Evolutionary conservation across 2,329 filamentous ascomycete species (phyloP).

Genomic region (Passalora sequoiae): DNA sequence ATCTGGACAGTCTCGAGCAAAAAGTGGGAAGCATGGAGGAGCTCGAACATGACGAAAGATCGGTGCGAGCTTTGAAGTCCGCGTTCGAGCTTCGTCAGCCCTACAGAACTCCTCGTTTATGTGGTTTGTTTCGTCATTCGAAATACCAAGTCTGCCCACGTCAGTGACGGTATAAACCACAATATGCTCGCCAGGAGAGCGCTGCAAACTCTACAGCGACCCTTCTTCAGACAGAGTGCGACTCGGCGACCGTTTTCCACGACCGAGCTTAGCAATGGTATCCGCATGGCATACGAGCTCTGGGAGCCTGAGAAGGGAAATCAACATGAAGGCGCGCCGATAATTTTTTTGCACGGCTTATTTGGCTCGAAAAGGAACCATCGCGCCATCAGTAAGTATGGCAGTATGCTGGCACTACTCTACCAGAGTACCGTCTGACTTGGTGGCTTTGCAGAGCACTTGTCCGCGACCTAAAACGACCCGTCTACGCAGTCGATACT

Average conservation of each 20-base stretch:
- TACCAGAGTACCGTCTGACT: too few relatives aligned
- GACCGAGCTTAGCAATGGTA: conserved; percentile 31
- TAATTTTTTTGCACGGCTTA: conserved; percentile 85
- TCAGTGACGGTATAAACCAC: not conserved
- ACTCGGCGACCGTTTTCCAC: conserved; percentile 23
- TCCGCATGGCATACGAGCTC: conserved; percentile 59
- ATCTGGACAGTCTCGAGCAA: conserved; percentile 7
- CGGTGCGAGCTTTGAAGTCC: too few relatives aligned
- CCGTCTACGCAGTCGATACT: conserved; percentile 80
- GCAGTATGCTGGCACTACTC: too few relatives aligned
- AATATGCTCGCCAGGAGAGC: conserved; percentile 23
- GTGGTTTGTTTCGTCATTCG: too few relatives aligned
- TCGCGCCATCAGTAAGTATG: conserved; percentile 87
- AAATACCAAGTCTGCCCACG: conserved; percentile 2
- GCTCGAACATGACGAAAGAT: too few relatives aligned
- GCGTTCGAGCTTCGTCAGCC: too few relatives aligned
- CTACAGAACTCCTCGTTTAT: conserved; percentile 2
- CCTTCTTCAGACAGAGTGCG: conserved; percentile 17
- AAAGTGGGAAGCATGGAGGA: conserved; percentile 14
- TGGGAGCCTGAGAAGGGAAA: conserved; percentile 49
- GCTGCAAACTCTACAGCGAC: conserved; percentile 19
- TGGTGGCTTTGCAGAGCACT: conserved; percentile 71
- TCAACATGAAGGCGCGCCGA: conserved; percentile 51
- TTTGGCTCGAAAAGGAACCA: conserved; percentile 97
- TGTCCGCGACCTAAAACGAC: conserved; percentile 71